phyloP scores from a whole-genome alignment of 1,284 basidiomycete genomes.

The Ustilago nuda region DNA sequence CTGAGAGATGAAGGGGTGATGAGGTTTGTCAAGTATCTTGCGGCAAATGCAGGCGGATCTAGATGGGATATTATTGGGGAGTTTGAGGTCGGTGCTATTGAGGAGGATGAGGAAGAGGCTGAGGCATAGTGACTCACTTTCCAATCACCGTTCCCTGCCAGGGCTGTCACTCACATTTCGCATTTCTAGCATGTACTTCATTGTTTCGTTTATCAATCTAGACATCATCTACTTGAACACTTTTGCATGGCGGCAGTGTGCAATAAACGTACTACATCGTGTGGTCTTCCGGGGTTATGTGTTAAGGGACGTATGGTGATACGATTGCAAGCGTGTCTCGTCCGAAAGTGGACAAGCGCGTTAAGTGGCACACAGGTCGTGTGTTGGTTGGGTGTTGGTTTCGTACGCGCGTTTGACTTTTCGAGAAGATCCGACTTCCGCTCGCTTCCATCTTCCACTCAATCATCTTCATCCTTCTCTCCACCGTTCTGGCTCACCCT shows the following conservation, averaged over 20 bases:
- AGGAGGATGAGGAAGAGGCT: conserved; percentile 45
- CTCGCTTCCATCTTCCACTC: neutral
- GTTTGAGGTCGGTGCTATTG: conserved; percentile 62
- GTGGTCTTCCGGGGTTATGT: too few relatives aligned
- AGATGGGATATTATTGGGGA: conserved; percentile 68
- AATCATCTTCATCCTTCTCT: neutral
- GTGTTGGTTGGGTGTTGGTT: conserved; percentile 31
- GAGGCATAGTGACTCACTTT: neutral
- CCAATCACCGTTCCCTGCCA: neutral
- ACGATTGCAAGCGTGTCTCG: conserved; percentile 15
- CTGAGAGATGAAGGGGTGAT: conserved; percentile 92
- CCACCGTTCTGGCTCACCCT: neutral
- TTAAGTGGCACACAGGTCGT: conserved; percentile 11
- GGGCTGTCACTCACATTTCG: neutral
- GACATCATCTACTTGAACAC: neutral
- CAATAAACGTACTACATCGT: too few relatives aligned
- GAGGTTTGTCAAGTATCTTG: conserved; percentile 70
- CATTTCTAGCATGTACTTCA: conserved; percentile 1
- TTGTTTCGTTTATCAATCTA: neutral
- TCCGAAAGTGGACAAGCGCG: conserved; percentile 25
- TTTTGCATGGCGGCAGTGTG: too few relatives aligned
- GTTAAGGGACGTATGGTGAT: neutral
- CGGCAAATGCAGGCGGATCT: conserved; percentile 62
- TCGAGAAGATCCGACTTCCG: conserved; percentile 10
- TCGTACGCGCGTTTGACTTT: conserved; percentile 17